A percentile compares a stretch with the other conserved stretches of the same genome.
Conservation (phyloP, 106 monocot genomes). For the Dendrobium chrysotoxum region DNA sequence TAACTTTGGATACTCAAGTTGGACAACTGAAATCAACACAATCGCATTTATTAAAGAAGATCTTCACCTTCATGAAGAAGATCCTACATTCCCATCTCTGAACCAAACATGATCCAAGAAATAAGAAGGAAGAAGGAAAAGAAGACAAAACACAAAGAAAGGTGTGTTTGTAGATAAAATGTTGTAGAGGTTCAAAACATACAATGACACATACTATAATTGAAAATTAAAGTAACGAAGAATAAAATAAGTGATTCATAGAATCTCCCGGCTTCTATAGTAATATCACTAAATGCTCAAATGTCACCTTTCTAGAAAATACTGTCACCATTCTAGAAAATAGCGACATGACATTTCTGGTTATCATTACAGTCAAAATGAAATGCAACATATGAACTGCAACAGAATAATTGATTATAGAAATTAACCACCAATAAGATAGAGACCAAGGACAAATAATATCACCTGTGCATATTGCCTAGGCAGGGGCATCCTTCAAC, state of each 20-base stretch:
- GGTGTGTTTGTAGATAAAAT: not conserved
- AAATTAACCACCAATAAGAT: not conserved
- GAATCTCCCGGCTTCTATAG: not conserved
- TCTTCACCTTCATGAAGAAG: no score
- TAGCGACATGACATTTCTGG: not conserved
- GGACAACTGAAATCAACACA: no score
- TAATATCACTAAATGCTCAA: not conserved
- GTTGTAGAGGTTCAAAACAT: not conserved
- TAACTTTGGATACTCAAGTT: no score
- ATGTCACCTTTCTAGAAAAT: not conserved
- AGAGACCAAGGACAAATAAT: not conserved
- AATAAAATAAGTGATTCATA: not conserved
- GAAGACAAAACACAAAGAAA: not conserved
- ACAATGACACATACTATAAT: not conserved
- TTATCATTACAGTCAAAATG: not conserved
- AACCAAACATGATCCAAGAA: not conserved
- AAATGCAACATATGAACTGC: not conserved
- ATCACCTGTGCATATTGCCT: conserved; percentile 64
- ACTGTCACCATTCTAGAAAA: not conserved
- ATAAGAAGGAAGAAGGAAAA: not conserved
- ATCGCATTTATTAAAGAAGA: no score
- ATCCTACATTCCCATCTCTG: not conserved
- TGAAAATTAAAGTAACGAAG: not conserved
- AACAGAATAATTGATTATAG: not conserved
- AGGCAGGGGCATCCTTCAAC: conserved; percentile 24